Base-by-base conservation (phyloP, 2,329 filamentous ascomycete genomes). In the Botrytis cinerea region DNA sequence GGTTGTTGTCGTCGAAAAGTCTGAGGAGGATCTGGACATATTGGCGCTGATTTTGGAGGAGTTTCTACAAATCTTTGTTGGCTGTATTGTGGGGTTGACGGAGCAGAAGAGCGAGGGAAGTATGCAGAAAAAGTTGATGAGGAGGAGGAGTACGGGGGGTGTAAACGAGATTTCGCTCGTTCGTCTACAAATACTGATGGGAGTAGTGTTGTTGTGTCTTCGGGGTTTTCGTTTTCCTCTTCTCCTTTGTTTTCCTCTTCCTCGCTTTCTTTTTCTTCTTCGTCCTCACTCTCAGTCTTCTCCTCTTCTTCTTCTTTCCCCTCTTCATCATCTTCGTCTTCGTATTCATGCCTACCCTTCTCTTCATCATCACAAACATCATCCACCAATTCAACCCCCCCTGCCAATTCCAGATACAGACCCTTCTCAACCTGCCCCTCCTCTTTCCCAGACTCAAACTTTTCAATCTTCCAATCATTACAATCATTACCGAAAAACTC, bases 151-250 rank as follows among this genome's bases (percentile, higher is more conserved):
- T 25, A 40, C 2, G 60, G 16, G 4, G 7, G 8, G 14, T 14
- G 25, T 4, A 62, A 62, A 62, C 14, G 60, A 20, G 38, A n/a
- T 3, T 28, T 38, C 2, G 25, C 4, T 1, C 38, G 14, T 28
- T 63, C 60, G 16, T 43, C 4, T 9, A 43, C 25, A 7, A 43
- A 63, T 1, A 63, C 38, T 4, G 60, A 63, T 43, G 35, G 60
- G 38, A 28, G 38, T 9, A 63, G 60, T 16, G 60, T 43, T 43
- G 10, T n/a, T 43, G 35, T 61, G 12, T 40, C 35, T n/a, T 40
- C 35, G 12, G 8, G 22, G 2, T 20, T 3, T 2, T 14, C 2
- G 0, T 0, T 18, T 18, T 57, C n/a, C 2, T 57, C n/a, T 18
- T 54, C n/a, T 57, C 7, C n/a, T 28, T 45, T 12, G 14, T 1